Evolutionary conservation across 352 stramenopile genomes (phyloP).

Genomic region (Phytophthora chlamydospora): DNA sequence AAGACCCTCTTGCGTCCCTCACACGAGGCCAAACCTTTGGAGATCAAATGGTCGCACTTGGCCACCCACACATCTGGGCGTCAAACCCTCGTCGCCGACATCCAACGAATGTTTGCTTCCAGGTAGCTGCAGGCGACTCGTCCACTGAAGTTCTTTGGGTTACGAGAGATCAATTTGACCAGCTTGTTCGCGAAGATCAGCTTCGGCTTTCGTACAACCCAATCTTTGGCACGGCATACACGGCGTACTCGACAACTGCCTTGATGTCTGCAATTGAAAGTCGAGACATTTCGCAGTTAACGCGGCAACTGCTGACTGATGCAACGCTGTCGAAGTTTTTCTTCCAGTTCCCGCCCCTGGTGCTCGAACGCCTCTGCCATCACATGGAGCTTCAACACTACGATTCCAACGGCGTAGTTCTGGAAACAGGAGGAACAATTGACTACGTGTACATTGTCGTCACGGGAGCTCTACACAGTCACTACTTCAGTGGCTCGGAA

Average conservation of each 20-base stretch:
- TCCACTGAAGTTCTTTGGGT: constrained; percentile 60
- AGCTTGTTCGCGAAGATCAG: constrained; percentile 48
- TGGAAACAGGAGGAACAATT: constrained; percentile 31
- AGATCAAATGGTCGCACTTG: constrained; percentile 61
- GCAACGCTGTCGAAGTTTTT: constrained; percentile 43
- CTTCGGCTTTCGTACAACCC: constrained; percentile 47
- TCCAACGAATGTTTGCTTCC: constrained; percentile 25
- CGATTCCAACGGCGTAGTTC: constrained; percentile 13
- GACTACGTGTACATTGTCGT: constrained; percentile 45
- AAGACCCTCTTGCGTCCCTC: constrained; percentile 35
- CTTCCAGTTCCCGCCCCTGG: constrained; percentile 62
- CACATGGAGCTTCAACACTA: constrained; percentile 46
- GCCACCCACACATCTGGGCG: constrained; percentile 36
- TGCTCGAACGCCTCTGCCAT: constrained; percentile 58
- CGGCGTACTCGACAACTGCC: background rate
- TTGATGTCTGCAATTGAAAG: constrained; percentile 20
- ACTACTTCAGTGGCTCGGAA: constrained; percentile 10
- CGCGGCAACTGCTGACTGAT: constrained; percentile 42
- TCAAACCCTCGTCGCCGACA: constrained; percentile 13
- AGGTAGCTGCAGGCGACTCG: constrained; percentile 44
- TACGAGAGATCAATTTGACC: constrained; percentile 37
- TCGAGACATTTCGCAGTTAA: constrained; percentile 32
- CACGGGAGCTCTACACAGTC: constrained; percentile 34
- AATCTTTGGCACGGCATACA: constrained; percentile 9
- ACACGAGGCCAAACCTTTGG: constrained; percentile 53